A percentile compares a stretch with the other conserved stretches of the same genome.
Conservation (phyloP, 2,329 filamentous ascomycete species). For the Diplodia scrobiculata region DNA sequence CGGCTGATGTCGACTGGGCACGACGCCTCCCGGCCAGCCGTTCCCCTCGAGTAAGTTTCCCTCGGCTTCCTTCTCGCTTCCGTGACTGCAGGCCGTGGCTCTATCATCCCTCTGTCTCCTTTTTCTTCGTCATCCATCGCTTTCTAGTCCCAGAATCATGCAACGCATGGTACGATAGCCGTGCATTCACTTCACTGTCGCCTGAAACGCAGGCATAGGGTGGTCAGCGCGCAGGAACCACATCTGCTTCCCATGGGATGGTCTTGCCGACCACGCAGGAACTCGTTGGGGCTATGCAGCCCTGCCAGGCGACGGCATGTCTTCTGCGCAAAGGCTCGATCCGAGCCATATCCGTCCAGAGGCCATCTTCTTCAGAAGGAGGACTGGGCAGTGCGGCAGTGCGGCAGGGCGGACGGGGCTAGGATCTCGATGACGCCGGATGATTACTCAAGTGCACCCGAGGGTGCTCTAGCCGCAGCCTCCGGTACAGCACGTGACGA, state of each 20-base stretch:
- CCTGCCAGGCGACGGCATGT: conserved; percentile 17
- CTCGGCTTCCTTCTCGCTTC: not conserved
- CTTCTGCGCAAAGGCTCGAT: conserved; percentile 18
- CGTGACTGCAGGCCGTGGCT: not conserved
- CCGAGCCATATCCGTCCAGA: conserved; percentile 4
- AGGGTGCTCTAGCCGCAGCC: not conserved
- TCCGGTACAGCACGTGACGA: not conserved
- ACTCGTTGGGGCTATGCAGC: conserved; percentile 22
- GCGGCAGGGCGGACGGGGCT: conserved; percentile 1
- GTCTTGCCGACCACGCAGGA: conserved; percentile 15
- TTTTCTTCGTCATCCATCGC: not conserved
- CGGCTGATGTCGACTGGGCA: conserved; percentile 10
- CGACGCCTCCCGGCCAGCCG: conserved; percentile 15
- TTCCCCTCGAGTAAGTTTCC: not conserved
- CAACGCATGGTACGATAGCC: conserved; percentile 5
- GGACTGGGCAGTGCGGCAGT: not conserved
- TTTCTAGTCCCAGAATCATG: not conserved
- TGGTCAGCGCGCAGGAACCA: conserved; percentile 19
- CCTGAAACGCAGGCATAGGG: not conserved
- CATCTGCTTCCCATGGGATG: conserved; percentile 8
- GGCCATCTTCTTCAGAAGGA: conserved; percentile 6
- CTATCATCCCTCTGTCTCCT: not conserved
- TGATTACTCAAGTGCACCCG: not conserved
- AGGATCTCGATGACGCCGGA: conserved; percentile 18
- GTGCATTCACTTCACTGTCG: not conserved